These are phyloP conservation scores for Candida alai DNA, from an alignment of 805 yeast genomes.

Conservation along the genomic window DNA sequence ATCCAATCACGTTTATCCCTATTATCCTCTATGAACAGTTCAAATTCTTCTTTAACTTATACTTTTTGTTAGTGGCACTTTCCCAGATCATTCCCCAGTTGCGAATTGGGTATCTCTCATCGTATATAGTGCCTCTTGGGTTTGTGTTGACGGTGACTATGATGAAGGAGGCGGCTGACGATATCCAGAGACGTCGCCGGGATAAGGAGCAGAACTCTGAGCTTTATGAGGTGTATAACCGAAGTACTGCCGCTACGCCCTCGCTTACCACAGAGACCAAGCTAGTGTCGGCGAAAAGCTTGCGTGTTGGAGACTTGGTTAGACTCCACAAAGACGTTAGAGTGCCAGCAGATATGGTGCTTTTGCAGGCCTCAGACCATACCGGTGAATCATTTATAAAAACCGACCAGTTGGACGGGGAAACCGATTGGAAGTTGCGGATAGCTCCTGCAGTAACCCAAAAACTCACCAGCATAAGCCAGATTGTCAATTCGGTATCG, in stretches of 20 bases:
- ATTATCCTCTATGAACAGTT: slow-evolving; percentile 90
- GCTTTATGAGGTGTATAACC: slow-evolving; percentile 61
- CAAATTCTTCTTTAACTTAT: slow-evolving; percentile 92
- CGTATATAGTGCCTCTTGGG: slow-evolving; percentile 90
- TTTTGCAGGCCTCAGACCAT: slow-evolving; percentile 67
- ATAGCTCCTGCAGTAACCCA: slow-evolving; percentile 76
- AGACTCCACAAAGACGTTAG: slow-evolving; percentile 75
- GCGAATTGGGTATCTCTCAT: slow-evolving; percentile 88
- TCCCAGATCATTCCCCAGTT: slow-evolving; percentile 88
- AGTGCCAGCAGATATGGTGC: slow-evolving; percentile 89
- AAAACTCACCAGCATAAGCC: slow-evolving; percentile 41
- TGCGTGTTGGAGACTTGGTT: slow-evolving; percentile 85
- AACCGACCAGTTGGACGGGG: slow-evolving; percentile 98
- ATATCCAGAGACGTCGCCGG: slow-evolving; percentile 82
- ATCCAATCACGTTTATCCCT: slow-evolving; percentile 83
- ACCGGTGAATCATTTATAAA: slow-evolving; percentile 89
- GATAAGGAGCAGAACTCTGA: slow-evolving; percentile 89
- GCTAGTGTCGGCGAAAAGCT: slow-evolving; percentile 48
- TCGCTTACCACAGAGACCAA: slow-evolving; percentile 22
- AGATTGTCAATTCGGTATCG: slow-evolving; percentile 45
- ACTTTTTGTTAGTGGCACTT: slow-evolving; percentile 87
- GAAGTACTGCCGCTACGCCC: slow-evolving; percentile 14
- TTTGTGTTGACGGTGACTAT: slow-evolving; percentile 91
- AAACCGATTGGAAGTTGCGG: slow-evolving; percentile 97
- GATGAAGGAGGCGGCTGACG: slow-evolving; percentile 95